These are phyloP conservation scores for Pleurotus tuoliensis DNA, from an alignment of 768 basidiomycete species.

Conservation along the genomic window DNA sequence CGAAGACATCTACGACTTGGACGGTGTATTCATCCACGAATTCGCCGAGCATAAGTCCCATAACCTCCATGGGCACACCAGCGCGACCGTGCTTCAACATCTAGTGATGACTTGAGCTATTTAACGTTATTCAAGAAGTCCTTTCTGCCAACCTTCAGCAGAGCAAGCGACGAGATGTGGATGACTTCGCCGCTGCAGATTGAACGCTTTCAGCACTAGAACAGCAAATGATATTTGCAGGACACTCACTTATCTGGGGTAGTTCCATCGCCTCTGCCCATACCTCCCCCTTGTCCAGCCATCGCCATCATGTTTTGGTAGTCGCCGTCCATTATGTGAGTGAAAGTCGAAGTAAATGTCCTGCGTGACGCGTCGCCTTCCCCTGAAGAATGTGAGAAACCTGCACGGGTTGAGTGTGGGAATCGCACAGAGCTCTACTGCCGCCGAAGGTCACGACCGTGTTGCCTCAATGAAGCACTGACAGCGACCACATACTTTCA, in stretches of 20 bases:
- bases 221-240: constrained; percentile 3
- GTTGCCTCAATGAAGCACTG: no score
- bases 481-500: not conserved
- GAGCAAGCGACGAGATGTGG: constrained; percentile 95
- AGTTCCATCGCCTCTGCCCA: constrained; percentile 39
- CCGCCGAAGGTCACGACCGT: no score
- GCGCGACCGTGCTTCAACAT: constrained; percentile 99
- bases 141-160: constrained; percentile 73
- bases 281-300: constrained; percentile 37
- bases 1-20: constrained; percentile 94
- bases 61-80: constrained; percentile 99
- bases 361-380: constrained; percentile 43
- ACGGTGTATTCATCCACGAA: constrained; percentile 98
- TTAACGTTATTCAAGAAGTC: not conserved
- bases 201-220: not conserved
- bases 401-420: no score
- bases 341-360: constrained; percentile 11
- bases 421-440: no score
- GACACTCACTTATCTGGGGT: constrained; percentile 72
- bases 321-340: constrained; percentile 42
- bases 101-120: constrained; percentile 34
- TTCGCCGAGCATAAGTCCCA: constrained; percentile 97
- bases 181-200: constrained; percentile 80
- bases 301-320: constrained; percentile 50
- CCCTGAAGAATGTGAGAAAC: not conserved